A percentile compares a stretch with the other conserved stretches of the same genome.
These are phyloP conservation scores for Atalantia buxifolia DNA, from an alignment of 345 rosid species.

Conservation along the genomic window DNA sequence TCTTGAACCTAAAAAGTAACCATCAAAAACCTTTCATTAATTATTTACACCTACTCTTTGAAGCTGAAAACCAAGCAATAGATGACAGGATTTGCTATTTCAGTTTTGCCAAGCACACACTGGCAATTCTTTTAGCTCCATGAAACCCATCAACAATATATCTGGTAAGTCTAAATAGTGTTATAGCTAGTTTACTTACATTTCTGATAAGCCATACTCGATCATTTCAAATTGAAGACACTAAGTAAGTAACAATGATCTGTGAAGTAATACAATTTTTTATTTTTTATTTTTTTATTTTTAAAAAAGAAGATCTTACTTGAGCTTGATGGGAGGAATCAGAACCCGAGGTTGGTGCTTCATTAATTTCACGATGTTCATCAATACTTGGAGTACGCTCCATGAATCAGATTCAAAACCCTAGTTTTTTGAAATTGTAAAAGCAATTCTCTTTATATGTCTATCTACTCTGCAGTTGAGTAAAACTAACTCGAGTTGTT, in stretches of 20 bases:
- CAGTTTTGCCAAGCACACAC: background rate
- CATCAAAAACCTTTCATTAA: background rate
- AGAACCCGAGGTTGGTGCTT: constrained; percentile 5
- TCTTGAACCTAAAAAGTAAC: constrained; percentile 8
- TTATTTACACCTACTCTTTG: background rate
- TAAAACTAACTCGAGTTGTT: background rate
- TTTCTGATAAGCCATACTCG: background rate
- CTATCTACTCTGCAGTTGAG: background rate
- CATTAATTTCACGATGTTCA: background rate
- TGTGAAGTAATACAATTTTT: background rate
- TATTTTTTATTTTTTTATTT: too few species aligned
- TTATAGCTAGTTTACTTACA: background rate
- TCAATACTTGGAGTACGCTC: background rate
- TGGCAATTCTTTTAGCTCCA: background rate
- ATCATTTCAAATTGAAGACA: background rate
- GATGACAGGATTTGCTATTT: background rate
- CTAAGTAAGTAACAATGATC: background rate
- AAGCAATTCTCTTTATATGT: background rate
- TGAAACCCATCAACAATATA: background rate
- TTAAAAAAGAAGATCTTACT: background rate
- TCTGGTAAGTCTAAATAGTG: background rate
- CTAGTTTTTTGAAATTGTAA: background rate
- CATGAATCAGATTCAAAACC: background rate
- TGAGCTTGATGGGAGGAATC: background rate
- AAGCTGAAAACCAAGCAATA: background rate